Evolutionary conservation across 306 rosid genomes (phyloP).

Genomic region (Acmispon strigosus): DNA sequence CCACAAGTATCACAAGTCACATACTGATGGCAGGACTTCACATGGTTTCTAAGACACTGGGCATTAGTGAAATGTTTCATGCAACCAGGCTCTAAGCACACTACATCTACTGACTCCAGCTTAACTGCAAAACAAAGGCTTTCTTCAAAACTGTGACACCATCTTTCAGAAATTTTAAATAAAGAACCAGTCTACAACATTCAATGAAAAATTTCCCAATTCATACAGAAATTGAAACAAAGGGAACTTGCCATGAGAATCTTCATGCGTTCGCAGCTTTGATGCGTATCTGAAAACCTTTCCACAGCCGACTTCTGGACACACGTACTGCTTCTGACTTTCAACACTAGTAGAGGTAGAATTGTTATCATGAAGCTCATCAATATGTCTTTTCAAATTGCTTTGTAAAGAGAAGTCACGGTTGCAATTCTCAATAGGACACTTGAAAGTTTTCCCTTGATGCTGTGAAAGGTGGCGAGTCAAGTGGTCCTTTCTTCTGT

Average conservation of each 20-base stretch:
- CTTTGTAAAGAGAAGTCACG: slow-evolving; percentile 39
- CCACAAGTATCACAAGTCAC: slow-evolving; percentile 58
- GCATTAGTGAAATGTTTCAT: slow-evolving; percentile 52
- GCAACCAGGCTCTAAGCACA: slow-evolving; percentile 61
- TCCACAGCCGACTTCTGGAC: slow-evolving; percentile 64
- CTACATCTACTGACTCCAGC: slow-evolving; percentile 55
- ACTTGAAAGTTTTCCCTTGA: slow-evolving; percentile 51
- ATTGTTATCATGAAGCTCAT: slow-evolving; percentile 35
- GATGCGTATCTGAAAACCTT: slow-evolving; percentile 64
- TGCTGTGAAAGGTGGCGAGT: slow-evolving; percentile 68
- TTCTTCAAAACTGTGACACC: slow-evolving; percentile 3
- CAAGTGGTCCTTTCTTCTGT: slow-evolving; percentile 87
- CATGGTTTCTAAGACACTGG: slow-evolving; percentile 56
- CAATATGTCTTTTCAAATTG: slow-evolving; percentile 50
- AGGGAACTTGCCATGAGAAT: slow-evolving; percentile 58
- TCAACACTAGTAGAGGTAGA: slow-evolving; percentile 7
- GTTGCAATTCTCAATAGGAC: slow-evolving; percentile 59
- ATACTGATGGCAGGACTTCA: slow-evolving; percentile 53
- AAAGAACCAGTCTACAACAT: not conserved
- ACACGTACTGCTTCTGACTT: slow-evolving; percentile 38
- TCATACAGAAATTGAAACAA: not conserved
- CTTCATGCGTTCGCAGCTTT: slow-evolving; percentile 45
- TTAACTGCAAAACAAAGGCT: slow-evolving; percentile 41
- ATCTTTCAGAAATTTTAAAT: not conserved
- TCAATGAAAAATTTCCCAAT: too few species aligned